Evolutionary conservation across 768 basidiomycete species (phyloP), one percentile per base, ranked within the genome.

Genomic region (Lentinula raphanica): DNA sequence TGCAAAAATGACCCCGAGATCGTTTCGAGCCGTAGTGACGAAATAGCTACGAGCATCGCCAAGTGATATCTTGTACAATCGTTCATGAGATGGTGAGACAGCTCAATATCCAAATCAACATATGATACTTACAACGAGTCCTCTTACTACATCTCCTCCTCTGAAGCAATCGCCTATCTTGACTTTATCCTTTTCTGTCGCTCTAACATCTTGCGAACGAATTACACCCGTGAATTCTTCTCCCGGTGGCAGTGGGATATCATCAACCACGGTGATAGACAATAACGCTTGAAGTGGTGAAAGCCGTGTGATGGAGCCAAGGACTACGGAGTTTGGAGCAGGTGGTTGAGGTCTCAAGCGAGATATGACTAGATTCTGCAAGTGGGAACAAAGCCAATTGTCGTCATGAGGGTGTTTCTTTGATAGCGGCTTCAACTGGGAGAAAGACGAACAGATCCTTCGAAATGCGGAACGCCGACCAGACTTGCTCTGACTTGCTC

Each of bases 41-140:
- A 92, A 95, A 72, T 96, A 96, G 64, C 88, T 92, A 44, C 92
- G 84, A 25, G 93, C 86, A 71, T 96, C 94, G 9, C 94, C 94
- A 25, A 97, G 77, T 17, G 94, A 95, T 49, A 95, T 91, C 94
- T 95, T 59, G 17, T 12, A 5, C 23, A 49, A 59, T n/a, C n/a
- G n/a, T n/a, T n/a, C n/a, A n/a, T n/a, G n/a, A 13, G 36, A 54
- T 7, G 3, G 11, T 29, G 19, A 53, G 31, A 13, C 28, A 13
- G n/a, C 12, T 9, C 28, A 17, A 39, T 27, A 38, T n/a, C n/a
- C n/a, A 28, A 58, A 29, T 60, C 31, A 21, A 27, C 38, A 25
- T 12, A 25, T 28, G 50, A 12, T 21, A 77, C 87, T 68, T 68
- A 94, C 94, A 65, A 96, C 92, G 38, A 89, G 68, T 13, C 91